A percentile compares a stretch with the other conserved stretches of the same genome.
Evolutionary conservation across 768 basidiomycete species (phyloP).

Genomic region (Sarcodon aspratus): DNA sequence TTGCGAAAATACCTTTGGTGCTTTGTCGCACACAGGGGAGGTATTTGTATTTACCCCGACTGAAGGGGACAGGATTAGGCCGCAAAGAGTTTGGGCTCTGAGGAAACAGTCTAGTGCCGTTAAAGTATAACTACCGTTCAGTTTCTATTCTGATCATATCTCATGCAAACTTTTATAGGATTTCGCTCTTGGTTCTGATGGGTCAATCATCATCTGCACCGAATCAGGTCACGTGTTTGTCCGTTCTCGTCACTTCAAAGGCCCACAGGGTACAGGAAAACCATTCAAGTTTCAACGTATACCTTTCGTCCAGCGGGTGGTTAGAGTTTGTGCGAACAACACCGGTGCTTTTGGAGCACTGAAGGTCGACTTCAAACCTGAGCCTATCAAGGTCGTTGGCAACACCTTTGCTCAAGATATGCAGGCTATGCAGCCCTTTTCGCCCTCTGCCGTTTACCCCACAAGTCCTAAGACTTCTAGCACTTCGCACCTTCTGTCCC

Average conservation of each 20-base stretch:
- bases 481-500: too few species aligned
- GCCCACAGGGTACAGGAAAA: constrained; percentile 23
- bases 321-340: constrained; percentile 66
- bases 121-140: constrained; percentile 30
- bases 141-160: background rate
- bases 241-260: constrained; percentile 44
- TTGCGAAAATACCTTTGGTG: constrained; percentile 74
- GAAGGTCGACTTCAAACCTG: constrained; percentile 56
- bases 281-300: constrained; percentile 71
- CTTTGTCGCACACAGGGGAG: constrained; percentile 80
- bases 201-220: constrained; percentile 85
- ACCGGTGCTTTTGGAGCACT: constrained; percentile 86
- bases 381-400: constrained; percentile 42
- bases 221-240: constrained; percentile 92
- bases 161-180: constrained; percentile 38
- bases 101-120: constrained; percentile 81
- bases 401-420: constrained; percentile 56
- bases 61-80: constrained; percentile 36
- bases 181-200: constrained; percentile 80
- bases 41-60: constrained; percentile 70
- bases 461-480: too few species aligned
- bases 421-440: constrained; percentile 42
- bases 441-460: background rate
- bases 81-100: constrained; percentile 86
- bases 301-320: constrained; percentile 75